Evolutionary conservation across 2,329 filamentous ascomycete genomes (phyloP), one percentile per base, ranked within the genome.

Genomic region (Trichothecium sympodiale): DNA sequence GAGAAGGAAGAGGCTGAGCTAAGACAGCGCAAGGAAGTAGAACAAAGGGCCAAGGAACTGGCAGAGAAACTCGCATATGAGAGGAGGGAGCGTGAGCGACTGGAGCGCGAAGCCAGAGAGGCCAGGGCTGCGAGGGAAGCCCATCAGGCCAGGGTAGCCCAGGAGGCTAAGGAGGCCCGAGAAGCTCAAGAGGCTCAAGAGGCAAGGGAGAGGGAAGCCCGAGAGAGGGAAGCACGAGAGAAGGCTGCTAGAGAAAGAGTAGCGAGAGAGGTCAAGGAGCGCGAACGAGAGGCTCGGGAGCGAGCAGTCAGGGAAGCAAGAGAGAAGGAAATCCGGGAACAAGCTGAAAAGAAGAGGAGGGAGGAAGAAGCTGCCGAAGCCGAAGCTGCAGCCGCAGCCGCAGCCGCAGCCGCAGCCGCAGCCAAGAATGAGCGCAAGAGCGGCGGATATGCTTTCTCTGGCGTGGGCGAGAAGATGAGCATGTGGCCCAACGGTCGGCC

Each of bases 381-480:
- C 20, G 59, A 54, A 25, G 52, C 47, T 15, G 20, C 20, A 6
- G 20, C 20, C 20, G 59, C 55, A 25, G 52, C 47, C 16, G 42
- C 49, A 25, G 46, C 52, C 42, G 42, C 47, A 41, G 34, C 45
- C 47, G 40, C 49, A 34, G 53, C 47, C 32, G 47, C 50, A 33
- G 38, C 33, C 29, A 25, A 9, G 29, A 38, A 34, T 10, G 18
- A 46, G 31, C 62, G 68, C 41, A 63, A 64, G 41, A 58, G 62
- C 29, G 67, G 63, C 44, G 64, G 67, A n/a, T 80, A 80, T 48
- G 75, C 76, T 38, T 80, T 64, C 56, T 75, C 71, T 37, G 69
- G 74, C 23, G 71, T 79, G 16, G 80, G 80, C 34, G 80, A 84
- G 56, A 77, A 69, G 57, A 78, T 70, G 34, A 81, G 76, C 55